Conservation (phyloP, 805 yeast species). For the Limtongia smithiae region DNA sequence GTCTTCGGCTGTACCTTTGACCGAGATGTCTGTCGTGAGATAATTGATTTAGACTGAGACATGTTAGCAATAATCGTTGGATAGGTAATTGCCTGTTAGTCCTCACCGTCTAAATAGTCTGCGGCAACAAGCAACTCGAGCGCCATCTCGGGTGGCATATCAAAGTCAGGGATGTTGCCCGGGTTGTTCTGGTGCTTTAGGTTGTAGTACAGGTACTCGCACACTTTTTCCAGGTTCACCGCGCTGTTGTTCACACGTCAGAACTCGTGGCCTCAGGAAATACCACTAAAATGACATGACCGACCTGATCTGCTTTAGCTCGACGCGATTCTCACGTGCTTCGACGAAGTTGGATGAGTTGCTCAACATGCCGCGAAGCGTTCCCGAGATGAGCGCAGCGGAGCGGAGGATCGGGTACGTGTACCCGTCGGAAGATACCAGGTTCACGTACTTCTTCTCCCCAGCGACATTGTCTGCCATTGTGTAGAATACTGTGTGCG, state of each 20-base stretch:
- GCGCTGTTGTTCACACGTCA: constrained; percentile 45
- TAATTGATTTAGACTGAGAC: too few species aligned
- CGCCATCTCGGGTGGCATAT: constrained; percentile 91
- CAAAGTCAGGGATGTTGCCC: constrained; percentile 72
- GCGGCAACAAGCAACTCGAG: constrained; percentile 89
- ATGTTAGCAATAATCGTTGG: too few species aligned
- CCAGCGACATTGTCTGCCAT: not conserved
- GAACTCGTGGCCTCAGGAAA: not conserved
- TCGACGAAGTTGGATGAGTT: constrained; percentile 52
- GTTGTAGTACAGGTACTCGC: constrained; percentile 79
- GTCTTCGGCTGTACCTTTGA: too few species aligned
- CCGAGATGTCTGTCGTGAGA: too few species aligned
- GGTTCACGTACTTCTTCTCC: constrained; percentile 47
- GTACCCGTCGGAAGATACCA: constrained; percentile 71
- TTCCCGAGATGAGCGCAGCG: constrained; percentile 72
- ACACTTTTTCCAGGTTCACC: constrained; percentile 67
- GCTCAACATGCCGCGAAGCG: constrained; percentile 53
- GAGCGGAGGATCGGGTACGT: constrained; percentile 61
- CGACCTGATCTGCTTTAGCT: constrained; percentile 50
- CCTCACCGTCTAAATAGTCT: constrained; percentile 64
- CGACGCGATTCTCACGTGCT: constrained; percentile 53
- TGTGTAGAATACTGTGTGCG: too few species aligned
- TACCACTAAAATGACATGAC: not conserved
- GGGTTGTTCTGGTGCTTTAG: constrained; percentile 50
- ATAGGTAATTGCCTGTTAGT: too few species aligned